Evolutionary conservation across 192 early-diverging fungal species (phyloP).

Genomic region (Kappamyces sp.): DNA sequence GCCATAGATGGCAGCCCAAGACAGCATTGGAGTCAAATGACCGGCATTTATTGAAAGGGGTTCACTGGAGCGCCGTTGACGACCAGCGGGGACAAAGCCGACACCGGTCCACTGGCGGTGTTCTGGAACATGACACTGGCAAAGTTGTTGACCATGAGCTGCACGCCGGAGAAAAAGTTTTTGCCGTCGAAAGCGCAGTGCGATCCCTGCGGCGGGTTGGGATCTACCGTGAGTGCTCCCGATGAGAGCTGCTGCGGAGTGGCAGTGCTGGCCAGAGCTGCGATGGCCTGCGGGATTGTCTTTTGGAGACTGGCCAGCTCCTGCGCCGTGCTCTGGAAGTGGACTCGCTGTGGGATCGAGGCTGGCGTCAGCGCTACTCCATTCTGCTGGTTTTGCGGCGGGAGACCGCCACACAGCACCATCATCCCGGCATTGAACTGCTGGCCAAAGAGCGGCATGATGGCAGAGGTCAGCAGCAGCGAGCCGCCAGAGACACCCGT

Average conservation of each 20-base stretch:
- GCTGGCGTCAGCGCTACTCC: neutral
- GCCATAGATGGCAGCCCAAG: no score
- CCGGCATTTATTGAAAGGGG: no score
- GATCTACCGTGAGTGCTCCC: constrained; percentile 21
- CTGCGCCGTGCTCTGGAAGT: constrained; percentile 21
- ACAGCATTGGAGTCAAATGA: no score
- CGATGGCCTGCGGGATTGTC: constrained; percentile 15
- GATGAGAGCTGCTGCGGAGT: neutral
- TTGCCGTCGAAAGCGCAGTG: constrained; percentile 30
- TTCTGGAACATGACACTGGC: constrained; percentile 12
- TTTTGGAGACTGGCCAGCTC: constrained; percentile 18
- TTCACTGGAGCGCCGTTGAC: no score
- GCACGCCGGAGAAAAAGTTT: constrained; percentile 21
- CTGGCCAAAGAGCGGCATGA: constrained; percentile 23
- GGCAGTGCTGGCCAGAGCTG: neutral
- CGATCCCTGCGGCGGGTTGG: constrained; percentile 19
- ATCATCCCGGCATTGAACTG: constrained; percentile 12
- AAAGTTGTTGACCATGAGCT: constrained; percentile 24
- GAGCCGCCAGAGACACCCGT: constrained; percentile 28
- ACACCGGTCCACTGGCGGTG: no score
- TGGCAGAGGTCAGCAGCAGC: constrained; percentile 16
- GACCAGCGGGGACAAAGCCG: no score
- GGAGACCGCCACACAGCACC: constrained; percentile 20
- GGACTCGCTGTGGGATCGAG: constrained; percentile 10
- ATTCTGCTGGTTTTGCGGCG: constrained; percentile 4